A percentile compares a stretch with the other conserved stretches of the same genome.
Evolutionary conservation across 768 basidiomycete species (phyloP).

Genomic region (Termitomyces sp.): DNA sequence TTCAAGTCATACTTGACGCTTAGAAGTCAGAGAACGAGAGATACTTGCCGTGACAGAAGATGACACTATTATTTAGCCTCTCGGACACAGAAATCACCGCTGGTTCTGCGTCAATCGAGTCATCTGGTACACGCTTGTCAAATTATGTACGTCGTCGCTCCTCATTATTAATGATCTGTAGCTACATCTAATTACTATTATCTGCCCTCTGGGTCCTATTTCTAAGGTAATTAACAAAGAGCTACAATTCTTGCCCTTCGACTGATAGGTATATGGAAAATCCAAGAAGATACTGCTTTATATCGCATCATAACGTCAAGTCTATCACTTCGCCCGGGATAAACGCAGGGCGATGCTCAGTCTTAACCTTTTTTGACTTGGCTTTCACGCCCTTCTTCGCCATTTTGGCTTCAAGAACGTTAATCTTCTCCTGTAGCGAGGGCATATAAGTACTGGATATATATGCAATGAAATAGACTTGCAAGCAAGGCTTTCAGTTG

Average conservation of each 20-base stretch:
- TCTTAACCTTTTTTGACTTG: conserved; percentile 10
- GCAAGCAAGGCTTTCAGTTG: background rate
- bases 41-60: background rate
- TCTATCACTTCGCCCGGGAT: conserved; percentile 17
- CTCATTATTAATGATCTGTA: too few species aligned
- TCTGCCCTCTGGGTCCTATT: background rate
- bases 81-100: background rate
- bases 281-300: background rate
- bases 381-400: conserved; percentile 9
- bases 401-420: conserved; percentile 7
- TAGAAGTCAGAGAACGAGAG: background rate
- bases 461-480: background rate
- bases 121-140: background rate
- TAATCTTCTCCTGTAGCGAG: background rate
- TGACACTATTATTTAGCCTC: too few species aligned
- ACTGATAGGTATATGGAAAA: background rate
- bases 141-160: too few species aligned
- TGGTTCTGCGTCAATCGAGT: background rate
- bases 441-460: background rate
- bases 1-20: background rate
- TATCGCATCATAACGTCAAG: conserved; percentile 9
- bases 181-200: too few species aligned
- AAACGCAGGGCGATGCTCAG: conserved; percentile 10
- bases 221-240: background rate
- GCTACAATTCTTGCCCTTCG: too few species aligned